Percentiles rank a stretch among this genome's conserved stretches.
phyloP scores from a whole-genome alignment of 768 basidiomycete genomes.

The Tulasnella sp. region DNA sequence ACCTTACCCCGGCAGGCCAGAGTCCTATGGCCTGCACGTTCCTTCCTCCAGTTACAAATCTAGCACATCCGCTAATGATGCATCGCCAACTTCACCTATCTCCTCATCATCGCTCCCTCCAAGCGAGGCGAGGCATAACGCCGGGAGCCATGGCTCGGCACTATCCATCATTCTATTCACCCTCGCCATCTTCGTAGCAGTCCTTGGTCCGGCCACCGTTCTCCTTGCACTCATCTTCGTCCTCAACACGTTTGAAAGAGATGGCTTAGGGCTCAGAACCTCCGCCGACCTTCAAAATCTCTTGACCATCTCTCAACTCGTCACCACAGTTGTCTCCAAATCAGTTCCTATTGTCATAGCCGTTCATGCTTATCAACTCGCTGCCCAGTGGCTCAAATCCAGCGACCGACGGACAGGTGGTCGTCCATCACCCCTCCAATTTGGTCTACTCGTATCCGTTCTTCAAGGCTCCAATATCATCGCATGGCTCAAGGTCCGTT shows the following conservation, averaged over 20 bases:
- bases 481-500: conserved; percentile 14
- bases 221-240: conserved; percentile 3
- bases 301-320: conserved; percentile 10
- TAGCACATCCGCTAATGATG: neutral
- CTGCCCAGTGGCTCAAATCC: neutral
- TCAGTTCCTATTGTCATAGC: neutral
- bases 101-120: neutral
- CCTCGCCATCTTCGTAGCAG: neutral
- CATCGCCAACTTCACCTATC: too few relatives aligned
- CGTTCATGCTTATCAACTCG: conserved; percentile 16
- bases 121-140: neutral
- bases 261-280: neutral
- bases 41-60: neutral
- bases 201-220: neutral
- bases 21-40: neutral
- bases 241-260: conserved; percentile 2
- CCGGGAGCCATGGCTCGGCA: neutral
- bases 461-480: conserved; percentile 7
- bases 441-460: conserved; percentile 11
- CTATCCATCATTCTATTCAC: conserved; percentile 5
- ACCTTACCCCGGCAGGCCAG: neutral
- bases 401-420: neutral
- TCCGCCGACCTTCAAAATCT: conserved; percentile 18
- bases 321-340: conserved; percentile 17
- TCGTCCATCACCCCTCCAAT: neutral